Evolutionary conservation across 495 filamentous ascomycete genomes (phyloP).

Genomic region (Penicillium pancosmium): DNA sequence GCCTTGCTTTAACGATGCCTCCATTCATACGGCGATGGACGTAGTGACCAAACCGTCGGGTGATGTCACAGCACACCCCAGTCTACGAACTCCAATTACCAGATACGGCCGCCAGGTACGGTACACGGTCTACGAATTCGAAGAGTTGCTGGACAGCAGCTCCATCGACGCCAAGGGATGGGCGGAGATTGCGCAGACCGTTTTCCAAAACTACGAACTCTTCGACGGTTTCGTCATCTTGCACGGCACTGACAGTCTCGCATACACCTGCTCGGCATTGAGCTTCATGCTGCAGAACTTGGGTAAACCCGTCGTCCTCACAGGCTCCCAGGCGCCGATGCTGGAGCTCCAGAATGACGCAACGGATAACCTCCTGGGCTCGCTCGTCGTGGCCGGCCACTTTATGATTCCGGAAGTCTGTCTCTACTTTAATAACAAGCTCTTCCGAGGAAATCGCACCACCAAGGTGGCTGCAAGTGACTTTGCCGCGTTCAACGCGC

Average conservation of each 20-base stretch:
- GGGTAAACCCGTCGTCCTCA: slow-evolving; percentile 89
- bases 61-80: slow-evolving; percentile 50
- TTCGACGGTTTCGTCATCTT: slow-evolving; percentile 95
- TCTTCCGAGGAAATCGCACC: slow-evolving; percentile 89
- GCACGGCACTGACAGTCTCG: slow-evolving; percentile 94
- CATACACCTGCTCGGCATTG: slow-evolving; percentile 89
- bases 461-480: slow-evolving; percentile 88
- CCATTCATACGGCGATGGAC: slow-evolving; percentile 55
- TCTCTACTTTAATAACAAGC: slow-evolving; percentile 89
- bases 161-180: slow-evolving; percentile 91
- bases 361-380: slow-evolving; percentile 92
- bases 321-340: slow-evolving; percentile 91
- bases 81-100: slow-evolving; percentile 78
- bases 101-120: slow-evolving; percentile 81
- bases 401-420: slow-evolving; percentile 97
- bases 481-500: slow-evolving; percentile 85
- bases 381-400: slow-evolving; percentile 90
- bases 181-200: slow-evolving; percentile 76
- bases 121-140: slow-evolving; percentile 86
- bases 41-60: slow-evolving; percentile 53
- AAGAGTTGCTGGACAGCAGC: slow-evolving; percentile 84
- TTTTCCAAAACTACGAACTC: slow-evolving; percentile 77
- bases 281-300: slow-evolving; percentile 94
- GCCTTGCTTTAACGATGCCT: slow-evolving; percentile 88
- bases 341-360: slow-evolving; percentile 91